A percentile compares a stretch with the other conserved stretches of the same genome.
phyloP scores from a whole-genome alignment of 306 rosid genomes.

The Arachis stenosperma region DNA sequence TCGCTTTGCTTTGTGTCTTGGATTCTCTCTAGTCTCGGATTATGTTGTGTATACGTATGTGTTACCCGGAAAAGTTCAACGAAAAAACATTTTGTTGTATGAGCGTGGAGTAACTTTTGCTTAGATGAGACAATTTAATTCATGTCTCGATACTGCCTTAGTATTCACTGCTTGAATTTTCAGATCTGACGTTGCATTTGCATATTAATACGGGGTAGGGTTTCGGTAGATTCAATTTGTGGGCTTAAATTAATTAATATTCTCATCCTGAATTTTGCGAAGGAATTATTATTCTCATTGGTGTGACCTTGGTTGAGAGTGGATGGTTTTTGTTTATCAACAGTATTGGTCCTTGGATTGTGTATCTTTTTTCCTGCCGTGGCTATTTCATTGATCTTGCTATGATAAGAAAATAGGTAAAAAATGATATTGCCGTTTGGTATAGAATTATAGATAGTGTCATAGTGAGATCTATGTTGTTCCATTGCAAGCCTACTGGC shows the following conservation, averaged over 20 bases:
- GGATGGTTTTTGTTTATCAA: neutral
- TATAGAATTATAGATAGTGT: neutral
- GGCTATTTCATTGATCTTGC: neutral
- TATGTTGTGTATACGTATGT: neutral
- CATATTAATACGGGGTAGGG: neutral
- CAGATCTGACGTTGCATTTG: conserved; percentile 14
- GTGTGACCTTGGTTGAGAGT: neutral
- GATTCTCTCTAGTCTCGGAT: conserved; percentile 14
- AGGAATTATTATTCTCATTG: neutral
- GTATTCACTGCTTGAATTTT: neutral
- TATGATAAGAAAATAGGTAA: conserved; percentile 13
- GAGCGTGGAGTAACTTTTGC: conserved; percentile 3
- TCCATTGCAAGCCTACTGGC: conserved; percentile 1
- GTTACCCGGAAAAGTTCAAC: neutral
- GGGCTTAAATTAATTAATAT: neutral
- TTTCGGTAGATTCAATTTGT: neutral
- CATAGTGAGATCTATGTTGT: neutral
- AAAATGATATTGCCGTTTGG: neutral
- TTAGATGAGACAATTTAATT: neutral
- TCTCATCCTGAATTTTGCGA: conserved; percentile 20
- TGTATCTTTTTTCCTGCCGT: neutral
- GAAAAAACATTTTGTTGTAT: neutral
- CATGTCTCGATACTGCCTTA: neutral
- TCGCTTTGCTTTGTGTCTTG: neutral
- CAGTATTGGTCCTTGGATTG: conserved; percentile 1